Conservation (phyloP, 805 yeast species). For the Wickerhamomyces kurtzmanii region DNA sequence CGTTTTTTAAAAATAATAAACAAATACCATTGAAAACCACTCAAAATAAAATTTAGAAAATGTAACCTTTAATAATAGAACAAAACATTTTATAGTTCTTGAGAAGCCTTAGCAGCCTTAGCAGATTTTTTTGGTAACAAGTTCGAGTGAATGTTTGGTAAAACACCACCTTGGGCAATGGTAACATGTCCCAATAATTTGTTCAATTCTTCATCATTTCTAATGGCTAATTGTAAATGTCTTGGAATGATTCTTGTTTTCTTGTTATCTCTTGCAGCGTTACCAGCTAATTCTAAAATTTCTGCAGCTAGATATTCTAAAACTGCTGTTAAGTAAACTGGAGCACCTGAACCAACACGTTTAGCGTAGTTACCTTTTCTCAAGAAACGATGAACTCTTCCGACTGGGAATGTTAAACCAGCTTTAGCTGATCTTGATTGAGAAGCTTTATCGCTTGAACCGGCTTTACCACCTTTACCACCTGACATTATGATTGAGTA, state of each 20-base stretch:
- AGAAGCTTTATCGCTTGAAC: constrained; percentile 89
- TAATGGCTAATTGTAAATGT: constrained; percentile 96
- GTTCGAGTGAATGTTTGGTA: constrained; percentile 93
- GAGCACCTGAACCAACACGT: constrained; percentile 99
- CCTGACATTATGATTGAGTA: constrained; percentile 47
- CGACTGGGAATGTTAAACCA: constrained; percentile 98
- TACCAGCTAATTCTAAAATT: constrained; percentile 96
- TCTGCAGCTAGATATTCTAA: constrained; percentile 96
- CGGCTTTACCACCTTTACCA: constrained; percentile 82
- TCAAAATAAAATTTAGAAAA: too few relatives aligned
- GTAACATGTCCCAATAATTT: constrained; percentile 88
- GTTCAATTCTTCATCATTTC: constrained; percentile 98
- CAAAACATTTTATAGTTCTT: constrained; percentile 37
- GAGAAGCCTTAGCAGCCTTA: constrained; percentile 52
- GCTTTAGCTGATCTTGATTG: constrained; percentile 98
- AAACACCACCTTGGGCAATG: constrained; percentile 98
- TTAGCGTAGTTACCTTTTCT: constrained; percentile 98
- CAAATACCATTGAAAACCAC: too few relatives aligned
- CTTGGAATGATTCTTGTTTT: constrained; percentile 98
- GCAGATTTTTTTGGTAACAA: constrained; percentile 75
- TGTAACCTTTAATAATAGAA: neutral
- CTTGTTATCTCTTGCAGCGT: constrained; percentile 98
- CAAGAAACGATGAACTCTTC: constrained; percentile 95
- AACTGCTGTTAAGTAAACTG: constrained; percentile 95
- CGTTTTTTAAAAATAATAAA: too few relatives aligned